phyloP scores from a whole-genome alignment of 352 stramenopile genomes.

The Globisporangium irregulare region DNA sequence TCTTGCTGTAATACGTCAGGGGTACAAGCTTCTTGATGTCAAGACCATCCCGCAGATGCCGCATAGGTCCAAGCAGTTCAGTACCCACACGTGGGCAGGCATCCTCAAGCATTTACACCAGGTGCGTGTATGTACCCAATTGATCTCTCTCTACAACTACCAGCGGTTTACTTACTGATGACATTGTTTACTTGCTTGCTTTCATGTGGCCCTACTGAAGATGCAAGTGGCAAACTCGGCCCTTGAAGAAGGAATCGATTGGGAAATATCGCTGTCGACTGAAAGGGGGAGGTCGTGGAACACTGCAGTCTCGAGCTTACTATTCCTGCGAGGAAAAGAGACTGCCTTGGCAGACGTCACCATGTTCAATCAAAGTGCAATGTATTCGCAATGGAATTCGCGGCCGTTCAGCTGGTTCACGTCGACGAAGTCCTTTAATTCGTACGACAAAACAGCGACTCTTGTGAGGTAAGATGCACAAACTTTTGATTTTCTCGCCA shows the following conservation, averaged over 20 bases:
- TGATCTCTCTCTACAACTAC: background rate
- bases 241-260: slow-evolving; percentile 64
- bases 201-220: slow-evolving; percentile 15
- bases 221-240: slow-evolving; percentile 66
- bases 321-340: slow-evolving; percentile 47
- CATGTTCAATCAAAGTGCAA: slow-evolving; percentile 35
- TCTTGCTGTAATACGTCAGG: slow-evolving; percentile 22
- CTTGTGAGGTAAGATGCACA: slow-evolving; percentile 33
- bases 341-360: slow-evolving; percentile 19
- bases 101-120: slow-evolving; percentile 75
- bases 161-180: background rate
- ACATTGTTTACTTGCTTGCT: background rate
- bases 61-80: slow-evolving; percentile 64
- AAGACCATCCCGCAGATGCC: slow-evolving; percentile 72
- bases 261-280: slow-evolving; percentile 38
- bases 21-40: slow-evolving; percentile 68
- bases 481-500: background rate
- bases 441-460: slow-evolving; percentile 69
- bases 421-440: slow-evolving; percentile 37
- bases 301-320: slow-evolving; percentile 39
- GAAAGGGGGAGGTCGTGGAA: slow-evolving; percentile 30
- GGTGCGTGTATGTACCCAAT: slow-evolving; percentile 20
- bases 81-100: slow-evolving; percentile 67
- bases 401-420: slow-evolving; percentile 33
- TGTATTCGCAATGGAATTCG: slow-evolving; percentile 46